These are phyloP conservation scores for Guyanaporus albipodus DNA, from an alignment of 768 basidiomycete species.

Conservation along the genomic window DNA sequence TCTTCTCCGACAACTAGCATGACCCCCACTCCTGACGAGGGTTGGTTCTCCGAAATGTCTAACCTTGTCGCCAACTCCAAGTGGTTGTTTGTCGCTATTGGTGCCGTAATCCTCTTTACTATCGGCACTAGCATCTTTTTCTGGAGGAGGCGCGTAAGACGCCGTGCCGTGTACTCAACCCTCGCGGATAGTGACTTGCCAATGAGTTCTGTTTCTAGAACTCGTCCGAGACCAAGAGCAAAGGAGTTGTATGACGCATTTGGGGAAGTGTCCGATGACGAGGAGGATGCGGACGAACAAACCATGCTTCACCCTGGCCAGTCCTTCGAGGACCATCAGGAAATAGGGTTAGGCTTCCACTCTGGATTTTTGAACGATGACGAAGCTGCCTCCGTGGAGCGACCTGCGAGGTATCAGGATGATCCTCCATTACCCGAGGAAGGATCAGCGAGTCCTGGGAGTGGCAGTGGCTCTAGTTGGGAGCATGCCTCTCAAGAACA, in stretches of 20 bases:
- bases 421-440: constrained; percentile 39
- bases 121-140: constrained; percentile 71
- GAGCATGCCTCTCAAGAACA: constrained; percentile 56
- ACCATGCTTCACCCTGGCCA: constrained; percentile 50
- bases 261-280: constrained; percentile 83
- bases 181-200: constrained; percentile 67
- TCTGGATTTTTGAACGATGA: constrained; percentile 84
- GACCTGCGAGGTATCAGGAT: constrained; percentile 45
- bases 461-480: constrained; percentile 62
- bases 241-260: constrained; percentile 97
- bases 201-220: constrained; percentile 64
- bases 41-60: constrained; percentile 80
- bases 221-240: constrained; percentile 49
- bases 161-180: constrained; percentile 48
- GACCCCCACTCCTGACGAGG: constrained; percentile 67
- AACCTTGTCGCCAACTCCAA: constrained; percentile 70
- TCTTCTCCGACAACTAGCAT: constrained; percentile 36
- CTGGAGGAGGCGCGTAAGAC: constrained; percentile 58
- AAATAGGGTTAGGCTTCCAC: constrained; percentile 55
- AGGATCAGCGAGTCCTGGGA: constrained; percentile 32
- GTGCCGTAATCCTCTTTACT: constrained; percentile 73
- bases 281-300: constrained; percentile 73
- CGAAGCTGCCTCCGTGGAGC: constrained; percentile 38
- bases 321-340: constrained; percentile 32
- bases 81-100: constrained; percentile 89